Percentiles rank a stretch among this genome's conserved stretches.
phyloP scores from a whole-genome alignment of 495 filamentous ascomycete species.

The Xanthoparmelia taractica region DNA sequence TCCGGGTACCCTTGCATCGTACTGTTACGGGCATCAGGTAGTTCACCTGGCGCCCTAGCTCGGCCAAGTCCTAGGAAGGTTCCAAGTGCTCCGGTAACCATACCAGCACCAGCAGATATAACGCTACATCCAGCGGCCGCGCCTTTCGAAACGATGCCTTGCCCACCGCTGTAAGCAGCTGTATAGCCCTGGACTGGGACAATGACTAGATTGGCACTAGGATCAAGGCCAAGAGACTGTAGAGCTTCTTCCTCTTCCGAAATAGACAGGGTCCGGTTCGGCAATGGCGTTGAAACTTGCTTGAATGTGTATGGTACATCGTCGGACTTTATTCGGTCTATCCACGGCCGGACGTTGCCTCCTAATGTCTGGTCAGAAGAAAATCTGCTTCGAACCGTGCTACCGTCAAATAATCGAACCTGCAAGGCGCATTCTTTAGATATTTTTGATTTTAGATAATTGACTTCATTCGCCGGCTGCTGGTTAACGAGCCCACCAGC shows the following conservation, averaged over 20 bases:
- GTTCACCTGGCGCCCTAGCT: constrained; percentile 18
- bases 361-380: constrained; percentile 54
- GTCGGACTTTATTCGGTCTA: constrained; percentile 51
- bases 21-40: constrained; percentile 11
- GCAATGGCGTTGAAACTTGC: constrained; percentile 69
- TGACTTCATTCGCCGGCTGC: constrained; percentile 13
- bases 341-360: constrained; percentile 64
- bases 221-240: constrained; percentile 57
- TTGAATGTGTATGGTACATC: constrained; percentile 70
- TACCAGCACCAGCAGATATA: constrained; percentile 30
- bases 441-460: constrained; percentile 16
- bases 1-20: constrained; percentile 1
- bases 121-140: constrained; percentile 37
- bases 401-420: constrained; percentile 78
- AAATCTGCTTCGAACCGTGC: constrained; percentile 66
- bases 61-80: constrained; percentile 48
- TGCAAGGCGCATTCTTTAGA: constrained; percentile 56
- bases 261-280: constrained; percentile 62
- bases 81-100: constrained; percentile 45
- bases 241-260: constrained; percentile 66
- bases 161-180: constrained; percentile 48
- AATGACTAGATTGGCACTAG: constrained; percentile 76
- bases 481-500: constrained; percentile 13
- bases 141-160: constrained; percentile 39
- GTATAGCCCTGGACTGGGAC: constrained; percentile 57